phyloP scores from a whole-genome alignment of 2,329 filamentous ascomycete species.

The Aspergillus eucalypticola region DNA sequence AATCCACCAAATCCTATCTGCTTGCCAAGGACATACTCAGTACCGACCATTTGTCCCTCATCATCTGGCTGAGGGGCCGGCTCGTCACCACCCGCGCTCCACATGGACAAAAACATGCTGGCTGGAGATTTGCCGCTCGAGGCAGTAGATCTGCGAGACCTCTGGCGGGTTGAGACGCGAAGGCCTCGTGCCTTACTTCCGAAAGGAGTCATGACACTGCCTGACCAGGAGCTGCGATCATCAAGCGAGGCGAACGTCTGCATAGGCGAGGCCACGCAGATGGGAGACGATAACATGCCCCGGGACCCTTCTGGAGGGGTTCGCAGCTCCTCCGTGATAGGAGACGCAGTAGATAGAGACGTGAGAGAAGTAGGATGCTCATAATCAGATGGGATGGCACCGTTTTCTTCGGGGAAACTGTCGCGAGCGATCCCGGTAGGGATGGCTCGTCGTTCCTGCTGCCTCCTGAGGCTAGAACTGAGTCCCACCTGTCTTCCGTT shows the following conservation, averaged over 20 bases:
- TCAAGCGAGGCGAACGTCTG: slow-evolving; percentile 42
- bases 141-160: slow-evolving; percentile 51
- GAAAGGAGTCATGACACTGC: slow-evolving; percentile 30
- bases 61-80: slow-evolving; percentile 59
- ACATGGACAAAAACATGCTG: slow-evolving; percentile 59
- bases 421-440: slow-evolving; percentile 29
- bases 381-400: slow-evolving; percentile 30
- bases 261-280: slow-evolving; percentile 40
- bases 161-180: slow-evolving; percentile 34
- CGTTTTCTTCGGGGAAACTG: slow-evolving; percentile 18
- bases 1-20: slow-evolving; percentile 67
- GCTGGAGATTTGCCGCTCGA: slow-evolving; percentile 59
- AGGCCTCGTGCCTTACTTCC: slow-evolving; percentile 40
- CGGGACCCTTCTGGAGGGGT: slow-evolving; percentile 43
- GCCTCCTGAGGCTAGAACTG: slow-evolving; percentile 25
- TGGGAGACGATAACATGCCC: slow-evolving; percentile 40
- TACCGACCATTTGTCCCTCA: slow-evolving; percentile 66
- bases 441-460: slow-evolving; percentile 27
- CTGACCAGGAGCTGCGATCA: slow-evolving; percentile 45
- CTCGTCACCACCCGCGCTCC: slow-evolving; percentile 44
- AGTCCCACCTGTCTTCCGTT: slow-evolving; percentile 21
- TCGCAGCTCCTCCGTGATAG: slow-evolving; percentile 41
- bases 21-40: slow-evolving; percentile 67
- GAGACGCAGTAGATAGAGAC: slow-evolving; percentile 47
- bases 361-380: slow-evolving; percentile 47